Evolutionary conservation across 495 filamentous ascomycete genomes (phyloP).

Genomic region (Xylaria longipes): DNA sequence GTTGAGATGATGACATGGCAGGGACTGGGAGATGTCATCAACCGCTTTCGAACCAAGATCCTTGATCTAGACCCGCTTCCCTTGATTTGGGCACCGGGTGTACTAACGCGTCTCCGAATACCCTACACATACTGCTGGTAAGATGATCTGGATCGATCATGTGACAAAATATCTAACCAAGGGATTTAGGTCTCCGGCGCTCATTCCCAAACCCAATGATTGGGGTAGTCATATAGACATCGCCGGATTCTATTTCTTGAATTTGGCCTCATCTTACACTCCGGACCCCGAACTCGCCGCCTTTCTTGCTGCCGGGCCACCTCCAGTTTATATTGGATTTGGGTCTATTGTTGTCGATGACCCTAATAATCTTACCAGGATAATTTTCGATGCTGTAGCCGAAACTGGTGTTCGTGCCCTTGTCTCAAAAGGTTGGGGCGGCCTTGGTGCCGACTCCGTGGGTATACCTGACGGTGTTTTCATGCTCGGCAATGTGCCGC

Average conservation of each 20-base stretch:
- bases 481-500: constrained; percentile 78
- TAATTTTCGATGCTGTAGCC: constrained; percentile 72
- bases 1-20: constrained; percentile 86
- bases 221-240: constrained; percentile 76
- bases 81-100: constrained; percentile 68
- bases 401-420: constrained; percentile 72
- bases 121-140: constrained; percentile 83
- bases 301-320: constrained; percentile 70
- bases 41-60: constrained; percentile 70
- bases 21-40: constrained; percentile 77
- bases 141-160: constrained; percentile 6
- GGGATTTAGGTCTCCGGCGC: constrained; percentile 60
- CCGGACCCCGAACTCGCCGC: constrained; percentile 65
- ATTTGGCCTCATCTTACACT: constrained; percentile 66
- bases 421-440: constrained; percentile 83
- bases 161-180: constrained; percentile 46
- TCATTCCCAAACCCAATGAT: constrained; percentile 81
- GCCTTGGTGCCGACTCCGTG: constrained; percentile 67
- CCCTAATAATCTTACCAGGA: constrained; percentile 67
- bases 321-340: constrained; percentile 83
- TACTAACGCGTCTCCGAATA: constrained; percentile 67
- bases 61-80: constrained; percentile 72
- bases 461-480: constrained; percentile 71
- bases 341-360: constrained; percentile 84
- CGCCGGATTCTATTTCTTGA: constrained; percentile 77